phyloP scores from a whole-genome alignment of 805 yeast species.

The Wickerhamiella alocasiicola region DNA sequence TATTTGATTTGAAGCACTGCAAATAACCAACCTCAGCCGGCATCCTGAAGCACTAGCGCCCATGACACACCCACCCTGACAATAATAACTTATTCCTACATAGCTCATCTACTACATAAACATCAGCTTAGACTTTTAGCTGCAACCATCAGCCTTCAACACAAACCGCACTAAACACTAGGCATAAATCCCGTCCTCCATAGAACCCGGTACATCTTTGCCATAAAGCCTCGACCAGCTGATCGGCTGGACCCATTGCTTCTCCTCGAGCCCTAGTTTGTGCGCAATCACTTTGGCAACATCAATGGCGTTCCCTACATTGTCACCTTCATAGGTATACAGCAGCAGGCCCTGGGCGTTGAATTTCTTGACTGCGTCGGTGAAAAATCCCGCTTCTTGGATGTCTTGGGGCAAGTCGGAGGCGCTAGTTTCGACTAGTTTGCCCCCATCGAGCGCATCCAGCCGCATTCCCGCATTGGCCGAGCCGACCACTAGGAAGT shows the following conservation, averaged over 20 bases:
- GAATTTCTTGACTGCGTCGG: neutral
- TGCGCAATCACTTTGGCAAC: constrained; percentile 33
- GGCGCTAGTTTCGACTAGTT: constrained; percentile 1
- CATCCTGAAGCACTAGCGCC: too few species aligned
- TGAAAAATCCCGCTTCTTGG: constrained; percentile 5
- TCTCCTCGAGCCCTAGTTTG: constrained; percentile 21
- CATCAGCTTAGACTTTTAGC: too few species aligned
- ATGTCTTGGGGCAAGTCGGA: neutral
- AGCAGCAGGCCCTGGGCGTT: constrained; percentile 28
- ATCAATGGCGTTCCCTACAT: constrained; percentile 52
- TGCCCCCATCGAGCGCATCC: neutral
- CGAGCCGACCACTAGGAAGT: constrained; percentile 55
- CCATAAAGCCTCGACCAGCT: constrained; percentile 89
- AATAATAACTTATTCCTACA: too few species aligned
- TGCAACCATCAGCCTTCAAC: too few species aligned
- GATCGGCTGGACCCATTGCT: constrained; percentile 35
- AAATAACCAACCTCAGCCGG: too few species aligned
- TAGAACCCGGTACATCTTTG: constrained; percentile 48
- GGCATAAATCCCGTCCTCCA: constrained; percentile 69
- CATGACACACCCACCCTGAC: too few species aligned
- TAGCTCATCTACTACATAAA: too few species aligned
- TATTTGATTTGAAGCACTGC: too few species aligned
- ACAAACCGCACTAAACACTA: too few species aligned
- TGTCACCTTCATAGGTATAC: constrained; percentile 84
- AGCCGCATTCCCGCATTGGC: constrained; percentile 44